These are phyloP conservation scores for Aegilops sharonensis DNA, from an alignment of 176 grass and related monocot genomes.

Conservation along the genomic window DNA sequence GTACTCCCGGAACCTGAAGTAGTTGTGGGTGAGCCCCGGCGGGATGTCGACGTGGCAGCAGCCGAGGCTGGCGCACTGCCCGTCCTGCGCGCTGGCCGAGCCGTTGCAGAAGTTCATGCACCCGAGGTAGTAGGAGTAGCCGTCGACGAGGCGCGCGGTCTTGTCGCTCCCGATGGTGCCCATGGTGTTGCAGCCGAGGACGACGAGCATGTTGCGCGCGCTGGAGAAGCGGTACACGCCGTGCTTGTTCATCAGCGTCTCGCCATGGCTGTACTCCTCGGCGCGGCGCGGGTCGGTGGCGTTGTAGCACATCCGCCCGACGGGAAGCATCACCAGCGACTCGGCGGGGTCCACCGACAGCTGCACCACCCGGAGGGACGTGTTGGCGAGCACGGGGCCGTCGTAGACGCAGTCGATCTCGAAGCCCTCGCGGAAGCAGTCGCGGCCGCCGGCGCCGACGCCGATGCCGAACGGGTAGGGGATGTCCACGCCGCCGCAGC, in stretches of 20 bases:
- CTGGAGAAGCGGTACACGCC: background rate
- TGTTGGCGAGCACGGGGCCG: background rate
- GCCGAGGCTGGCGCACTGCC: background rate
- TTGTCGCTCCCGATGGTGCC: background rate
- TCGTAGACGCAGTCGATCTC: slow-evolving; percentile 5
- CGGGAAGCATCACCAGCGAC: background rate
- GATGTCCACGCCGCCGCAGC: background rate
- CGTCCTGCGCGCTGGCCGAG: background rate
- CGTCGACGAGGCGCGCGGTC: background rate
- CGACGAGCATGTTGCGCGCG: background rate
- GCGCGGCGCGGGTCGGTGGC: background rate
- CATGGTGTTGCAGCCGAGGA: background rate
- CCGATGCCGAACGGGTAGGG: background rate
- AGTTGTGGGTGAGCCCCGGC: slow-evolving; percentile 5
- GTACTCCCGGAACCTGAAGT: background rate
- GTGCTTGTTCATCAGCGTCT: background rate
- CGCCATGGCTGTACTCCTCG: background rate
- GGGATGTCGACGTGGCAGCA: slow-evolving; percentile 22
- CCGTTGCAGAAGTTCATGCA: background rate
- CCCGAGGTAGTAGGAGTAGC: background rate
- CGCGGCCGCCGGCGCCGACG: background rate
- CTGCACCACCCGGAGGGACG: background rate
- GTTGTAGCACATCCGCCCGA: background rate
- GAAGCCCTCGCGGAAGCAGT: slow-evolving; percentile 2
- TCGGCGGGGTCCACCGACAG: background rate